These are phyloP conservation scores for Podaxis mareebaensis DNA, from an alignment of 768 basidiomycete genomes.

Conservation along the genomic window DNA sequence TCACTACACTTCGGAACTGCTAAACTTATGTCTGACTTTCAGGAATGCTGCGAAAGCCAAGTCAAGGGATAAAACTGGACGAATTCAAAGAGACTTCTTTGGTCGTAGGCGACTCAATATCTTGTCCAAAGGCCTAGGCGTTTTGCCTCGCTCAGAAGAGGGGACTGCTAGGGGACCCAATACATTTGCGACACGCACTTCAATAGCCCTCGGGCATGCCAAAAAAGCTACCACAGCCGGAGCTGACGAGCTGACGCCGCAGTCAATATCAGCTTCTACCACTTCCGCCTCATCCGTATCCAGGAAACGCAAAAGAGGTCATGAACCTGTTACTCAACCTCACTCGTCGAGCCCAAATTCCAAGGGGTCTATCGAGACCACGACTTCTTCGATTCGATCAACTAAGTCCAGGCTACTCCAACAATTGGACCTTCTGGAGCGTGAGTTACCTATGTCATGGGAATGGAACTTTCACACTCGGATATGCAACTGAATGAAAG, in stretches of 20 bases:
- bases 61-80: constrained; percentile 54
- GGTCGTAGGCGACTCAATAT: constrained; percentile 59
- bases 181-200: not conserved
- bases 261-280: constrained; percentile 26
- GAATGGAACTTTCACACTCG: not conserved
- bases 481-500: constrained; percentile 4
- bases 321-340: not conserved
- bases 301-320: not conserved
- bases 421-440: constrained; percentile 42
- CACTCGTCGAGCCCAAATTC: not conserved
- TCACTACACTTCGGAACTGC: not conserved
- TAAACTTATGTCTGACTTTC: constrained; percentile 1
- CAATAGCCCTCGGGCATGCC: constrained; percentile 34
- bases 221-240: not conserved
- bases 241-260: not conserved
- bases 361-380: constrained; percentile 19
- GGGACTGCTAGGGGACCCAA: constrained; percentile 10
- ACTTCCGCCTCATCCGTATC: not conserved
- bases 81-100: constrained; percentile 61
- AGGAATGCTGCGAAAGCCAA: constrained; percentile 64
- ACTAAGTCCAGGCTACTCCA: constrained; percentile 39
- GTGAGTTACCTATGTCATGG: constrained; percentile 31
- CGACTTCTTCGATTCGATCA: constrained; percentile 21
- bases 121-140: constrained; percentile 40
- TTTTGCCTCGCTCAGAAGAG: constrained; percentile 15